Conservation (phyloP, 805 yeast genomes). For the Candida sonorensis region DNA sequence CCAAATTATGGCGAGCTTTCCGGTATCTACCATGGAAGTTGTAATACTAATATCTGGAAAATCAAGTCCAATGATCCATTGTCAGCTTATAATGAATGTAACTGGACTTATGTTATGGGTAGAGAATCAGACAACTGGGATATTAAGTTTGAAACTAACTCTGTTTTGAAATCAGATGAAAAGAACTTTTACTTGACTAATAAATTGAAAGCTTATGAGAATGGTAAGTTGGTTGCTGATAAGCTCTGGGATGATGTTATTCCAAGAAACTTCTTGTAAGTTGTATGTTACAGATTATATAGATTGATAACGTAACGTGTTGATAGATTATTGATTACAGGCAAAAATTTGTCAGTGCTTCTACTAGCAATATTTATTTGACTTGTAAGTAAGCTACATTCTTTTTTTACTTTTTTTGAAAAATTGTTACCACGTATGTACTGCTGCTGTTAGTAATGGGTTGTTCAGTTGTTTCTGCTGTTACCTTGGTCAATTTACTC, state of each 20-base stretch:
- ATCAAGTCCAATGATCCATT: slow-evolving; percentile 32
- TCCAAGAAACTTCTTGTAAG: slow-evolving; percentile 27
- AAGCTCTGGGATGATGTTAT: slow-evolving; percentile 30
- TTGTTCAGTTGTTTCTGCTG: no score
- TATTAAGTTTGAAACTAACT: slow-evolving; percentile 26
- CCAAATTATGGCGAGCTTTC: slow-evolving; percentile 26
- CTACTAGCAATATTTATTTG: no score
- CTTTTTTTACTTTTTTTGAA: no score
- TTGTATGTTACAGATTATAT: not conserved
- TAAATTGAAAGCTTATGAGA: slow-evolving; percentile 30
- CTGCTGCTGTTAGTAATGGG: no score
- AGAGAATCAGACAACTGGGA: slow-evolving; percentile 35
- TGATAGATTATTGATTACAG: no score
- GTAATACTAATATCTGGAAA: slow-evolving; percentile 33
- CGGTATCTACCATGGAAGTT: slow-evolving; percentile 34
- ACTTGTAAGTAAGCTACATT: no score
- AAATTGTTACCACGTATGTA: no score
- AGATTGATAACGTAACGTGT: no score
- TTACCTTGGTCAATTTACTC: no score
- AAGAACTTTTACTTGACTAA: slow-evolving; percentile 28
- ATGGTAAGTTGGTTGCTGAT: slow-evolving; percentile 25
- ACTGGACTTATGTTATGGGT: slow-evolving; percentile 36
- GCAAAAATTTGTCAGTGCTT: no score
- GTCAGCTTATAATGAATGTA: slow-evolving; percentile 32
- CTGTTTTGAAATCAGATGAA: slow-evolving; percentile 27